A percentile compares a stretch with the other conserved stretches of the same genome.
Evolutionary conservation across 495 filamentous ascomycete genomes (phyloP).

Genomic region (Penicillium daleae): DNA sequence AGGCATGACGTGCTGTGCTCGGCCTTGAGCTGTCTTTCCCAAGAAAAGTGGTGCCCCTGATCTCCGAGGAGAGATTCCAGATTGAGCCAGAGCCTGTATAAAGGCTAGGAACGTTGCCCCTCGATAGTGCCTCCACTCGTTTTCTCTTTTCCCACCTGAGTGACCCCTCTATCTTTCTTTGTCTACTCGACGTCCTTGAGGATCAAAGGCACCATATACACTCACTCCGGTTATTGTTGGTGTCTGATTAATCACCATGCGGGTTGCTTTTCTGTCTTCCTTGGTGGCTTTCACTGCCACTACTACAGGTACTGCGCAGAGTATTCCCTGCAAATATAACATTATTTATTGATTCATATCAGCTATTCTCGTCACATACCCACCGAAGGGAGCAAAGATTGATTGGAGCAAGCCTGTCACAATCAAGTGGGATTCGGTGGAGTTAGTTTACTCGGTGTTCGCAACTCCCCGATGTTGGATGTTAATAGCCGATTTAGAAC

Average conservation of each 20-base stretch:
- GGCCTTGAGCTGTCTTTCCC: constrained; percentile 21
- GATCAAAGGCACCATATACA: not conserved
- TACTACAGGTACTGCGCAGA: constrained; percentile 23
- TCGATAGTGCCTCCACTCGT: not conserved
- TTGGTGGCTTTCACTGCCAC: constrained; percentile 25
- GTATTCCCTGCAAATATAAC: no score
- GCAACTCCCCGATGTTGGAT: no score
- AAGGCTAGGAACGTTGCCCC: constrained; percentile 20
- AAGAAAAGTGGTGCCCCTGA: constrained; percentile 21
- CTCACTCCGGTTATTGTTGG: not conserved
- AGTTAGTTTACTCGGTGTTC: constrained; percentile 19
- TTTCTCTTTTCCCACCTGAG: not conserved
- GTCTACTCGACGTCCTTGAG: not conserved
- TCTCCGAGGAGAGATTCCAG: constrained; percentile 4
- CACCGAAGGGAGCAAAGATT: constrained; percentile 28
- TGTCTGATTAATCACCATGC: constrained; percentile 20
- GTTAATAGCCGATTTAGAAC: constrained; percentile 25
- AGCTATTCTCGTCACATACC: constrained; percentile 35
- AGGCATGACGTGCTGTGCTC: constrained; percentile 20
- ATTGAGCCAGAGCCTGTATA: not conserved
- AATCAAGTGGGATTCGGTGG: constrained; percentile 38
- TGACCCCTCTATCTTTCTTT: not conserved
- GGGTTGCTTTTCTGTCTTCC: constrained; percentile 18
- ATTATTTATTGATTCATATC: not conserved
- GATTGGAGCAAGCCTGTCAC: constrained; percentile 29